Evolutionary conservation across 139 green algal genomes (phyloP), one percentile per base, ranked within the genome.

Genomic region (Micractinium sp.): DNA sequence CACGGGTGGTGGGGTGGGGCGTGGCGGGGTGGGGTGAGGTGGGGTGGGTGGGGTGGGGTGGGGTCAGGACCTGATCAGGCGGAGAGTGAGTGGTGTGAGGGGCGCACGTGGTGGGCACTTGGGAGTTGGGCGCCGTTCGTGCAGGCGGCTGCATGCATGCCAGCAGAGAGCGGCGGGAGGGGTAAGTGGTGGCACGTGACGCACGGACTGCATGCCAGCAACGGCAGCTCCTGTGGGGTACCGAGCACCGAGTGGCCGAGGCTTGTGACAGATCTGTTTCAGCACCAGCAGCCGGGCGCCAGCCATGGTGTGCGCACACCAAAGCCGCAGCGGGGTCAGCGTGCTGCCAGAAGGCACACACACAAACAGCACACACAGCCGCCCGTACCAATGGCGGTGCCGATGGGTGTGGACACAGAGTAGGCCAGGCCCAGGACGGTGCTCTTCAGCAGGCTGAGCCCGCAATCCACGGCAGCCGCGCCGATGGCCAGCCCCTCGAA

Each of bases 401-500:
- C 87, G 15, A 83, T 29, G 23, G 87, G 87, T 18, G 87, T 90
- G 79, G 80, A 83, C 4, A 90, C 4, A 9, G 77, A 82, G 80
- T 87, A 90, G 41, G 75, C 69, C 13, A 63, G 33, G 9, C 23
- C 80, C 80, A 90, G 19, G 14, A 82, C 2, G 41, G 25, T 5
- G 20, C 60, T n/a, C 41, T 75, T 73, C 20, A 18, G 0, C 3
- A 35, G 14, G n/a, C 66, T 41, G 27, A 87, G 27, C 27, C 67
- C 80, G 2, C 38, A n/a, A n/a, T 90, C 66, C 33, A 87, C 33
- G n/a, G 87, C 80, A 23, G 87, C 87, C 12, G 47, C 61, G 31
- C 87, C 87, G 7, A 90, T 60, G 41, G 87, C 87, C 36, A 90
- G 80, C 16, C 87, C 87, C 80, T 90, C 85, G n/a, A 88, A 88